Conservation (phyloP, 2,329 filamentous ascomycete species). For the Trichothecium roseum region DNA sequence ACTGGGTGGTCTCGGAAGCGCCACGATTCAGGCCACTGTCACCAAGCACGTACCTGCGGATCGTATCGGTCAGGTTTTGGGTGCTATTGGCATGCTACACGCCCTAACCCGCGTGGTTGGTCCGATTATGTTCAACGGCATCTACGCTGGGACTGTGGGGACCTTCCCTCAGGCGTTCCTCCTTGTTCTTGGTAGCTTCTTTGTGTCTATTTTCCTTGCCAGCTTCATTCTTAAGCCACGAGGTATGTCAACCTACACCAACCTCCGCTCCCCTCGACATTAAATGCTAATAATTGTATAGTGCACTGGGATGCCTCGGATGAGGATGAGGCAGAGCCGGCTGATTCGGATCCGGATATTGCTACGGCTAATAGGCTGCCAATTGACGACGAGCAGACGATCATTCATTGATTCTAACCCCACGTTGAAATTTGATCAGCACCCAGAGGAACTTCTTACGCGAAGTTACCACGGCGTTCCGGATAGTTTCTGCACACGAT, state of each 20-base stretch:
- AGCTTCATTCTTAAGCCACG: constrained; percentile 64
- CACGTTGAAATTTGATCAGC: too few species aligned
- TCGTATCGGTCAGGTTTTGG: constrained; percentile 75
- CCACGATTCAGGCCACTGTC: constrained; percentile 71
- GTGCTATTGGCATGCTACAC: constrained; percentile 78
- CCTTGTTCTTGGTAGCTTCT: constrained; percentile 58
- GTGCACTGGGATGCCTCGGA: constrained; percentile 21
- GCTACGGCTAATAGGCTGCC: too few species aligned
- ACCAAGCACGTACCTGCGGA: constrained; percentile 87
- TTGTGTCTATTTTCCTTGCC: constrained; percentile 53
- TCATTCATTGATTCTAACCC: too few species aligned
- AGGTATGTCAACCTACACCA: too few species aligned
- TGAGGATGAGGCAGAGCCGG: constrained; percentile 14
- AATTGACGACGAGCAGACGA: too few species aligned
- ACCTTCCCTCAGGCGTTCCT: constrained; percentile 76
- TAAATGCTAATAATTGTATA: constrained; percentile 11
- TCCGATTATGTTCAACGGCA: constrained; percentile 73
- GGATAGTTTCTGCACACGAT: too few species aligned
- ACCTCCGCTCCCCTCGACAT: too few species aligned
- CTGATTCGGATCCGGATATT: constrained; percentile 6
- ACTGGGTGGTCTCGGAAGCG: constrained; percentile 74
- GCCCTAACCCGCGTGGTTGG: constrained; percentile 69
- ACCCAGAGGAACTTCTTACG: too few species aligned
- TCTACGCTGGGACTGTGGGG: constrained; percentile 74
- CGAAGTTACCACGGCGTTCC: too few species aligned